These are phyloP conservation scores for Athelia psychrophila DNA, from an alignment of 1,284 basidiomycete genomes.

Conservation along the genomic window DNA sequence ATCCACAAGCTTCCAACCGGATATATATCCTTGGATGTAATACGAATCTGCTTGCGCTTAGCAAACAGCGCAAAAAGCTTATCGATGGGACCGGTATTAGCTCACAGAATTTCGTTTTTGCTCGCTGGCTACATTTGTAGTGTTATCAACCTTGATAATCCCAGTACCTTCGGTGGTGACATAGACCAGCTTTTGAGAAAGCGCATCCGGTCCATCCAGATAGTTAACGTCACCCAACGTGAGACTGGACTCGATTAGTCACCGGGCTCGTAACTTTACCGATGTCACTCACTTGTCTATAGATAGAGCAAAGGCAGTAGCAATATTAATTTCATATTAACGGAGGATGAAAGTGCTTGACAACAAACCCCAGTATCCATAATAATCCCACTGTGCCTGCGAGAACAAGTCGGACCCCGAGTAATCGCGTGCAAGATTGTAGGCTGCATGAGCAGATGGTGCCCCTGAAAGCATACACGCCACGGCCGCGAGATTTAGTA, in stretches of 20 bases:
- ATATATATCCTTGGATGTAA: conserved; percentile 38
- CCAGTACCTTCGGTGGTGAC: conserved; percentile 37
- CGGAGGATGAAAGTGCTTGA: no score
- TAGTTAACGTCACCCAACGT: not conserved
- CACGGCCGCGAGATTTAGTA: no score
- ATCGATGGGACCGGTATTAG: conserved; percentile 1
- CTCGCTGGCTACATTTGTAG: conserved; percentile 39
- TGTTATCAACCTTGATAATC: conserved; percentile 59
- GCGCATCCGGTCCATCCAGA: not conserved
- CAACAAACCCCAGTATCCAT: not conserved
- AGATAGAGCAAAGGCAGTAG: no score
- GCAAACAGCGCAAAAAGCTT: not conserved
- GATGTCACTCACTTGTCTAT: no score
- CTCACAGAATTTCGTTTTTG: conserved; percentile 56
- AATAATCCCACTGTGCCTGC: not conserved
- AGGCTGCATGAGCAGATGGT: not conserved
- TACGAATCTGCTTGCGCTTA: conserved; percentile 25
- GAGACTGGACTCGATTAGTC: not conserved
- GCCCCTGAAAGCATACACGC: no score
- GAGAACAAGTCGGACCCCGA: not conserved
- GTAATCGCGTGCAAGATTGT: not conserved
- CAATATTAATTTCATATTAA: no score
- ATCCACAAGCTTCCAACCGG: conserved; percentile 45
- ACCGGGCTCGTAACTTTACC: no score
- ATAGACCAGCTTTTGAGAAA: not conserved